Conservation (phyloP, 768 basidiomycete species). For the Tremella mesenterica region DNA sequence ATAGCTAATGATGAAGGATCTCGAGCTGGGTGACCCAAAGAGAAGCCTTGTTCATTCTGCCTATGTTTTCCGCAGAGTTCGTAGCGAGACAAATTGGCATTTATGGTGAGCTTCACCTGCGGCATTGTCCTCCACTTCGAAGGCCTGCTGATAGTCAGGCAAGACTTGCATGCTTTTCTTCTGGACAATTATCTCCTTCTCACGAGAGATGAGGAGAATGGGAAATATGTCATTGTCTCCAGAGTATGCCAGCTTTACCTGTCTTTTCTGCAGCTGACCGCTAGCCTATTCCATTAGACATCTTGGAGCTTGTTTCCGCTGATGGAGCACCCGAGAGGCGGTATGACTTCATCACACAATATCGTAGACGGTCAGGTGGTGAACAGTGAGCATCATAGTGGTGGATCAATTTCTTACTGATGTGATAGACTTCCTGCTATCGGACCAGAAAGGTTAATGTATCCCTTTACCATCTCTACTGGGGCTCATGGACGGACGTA, state of each 20-base stretch:
- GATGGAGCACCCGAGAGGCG: constrained; percentile 34
- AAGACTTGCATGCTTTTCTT: constrained; percentile 36
- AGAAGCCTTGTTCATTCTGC: constrained; percentile 64
- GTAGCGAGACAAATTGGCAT: constrained; percentile 59
- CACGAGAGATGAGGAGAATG: constrained; percentile 35
- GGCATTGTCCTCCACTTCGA: no score
- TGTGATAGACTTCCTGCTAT: constrained; percentile 12
- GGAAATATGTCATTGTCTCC: constrained; percentile 36
- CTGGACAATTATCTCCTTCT: constrained; percentile 39
- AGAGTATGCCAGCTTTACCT: constrained; percentile 12
- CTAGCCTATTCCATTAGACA: constrained; percentile 38
- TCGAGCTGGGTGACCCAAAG: constrained; percentile 68
- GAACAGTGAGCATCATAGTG: constrained; percentile 5
- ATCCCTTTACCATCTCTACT: constrained; percentile 32
- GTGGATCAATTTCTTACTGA: neutral
- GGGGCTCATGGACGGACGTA: constrained; percentile 20
- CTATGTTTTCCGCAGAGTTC: constrained; percentile 54
- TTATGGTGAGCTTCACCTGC: no score
- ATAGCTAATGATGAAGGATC: constrained; percentile 52
- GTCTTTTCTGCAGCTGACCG: neutral
- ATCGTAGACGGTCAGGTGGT: constrained; percentile 1
- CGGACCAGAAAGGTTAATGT: constrained; percentile 34
- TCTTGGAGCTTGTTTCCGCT: constrained; percentile 18
- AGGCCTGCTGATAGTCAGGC: no score
- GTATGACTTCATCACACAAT: constrained; percentile 21